Conservation (phyloP, 2,329 filamentous ascomycete genomes). For the Penicillium sp. region DNA sequence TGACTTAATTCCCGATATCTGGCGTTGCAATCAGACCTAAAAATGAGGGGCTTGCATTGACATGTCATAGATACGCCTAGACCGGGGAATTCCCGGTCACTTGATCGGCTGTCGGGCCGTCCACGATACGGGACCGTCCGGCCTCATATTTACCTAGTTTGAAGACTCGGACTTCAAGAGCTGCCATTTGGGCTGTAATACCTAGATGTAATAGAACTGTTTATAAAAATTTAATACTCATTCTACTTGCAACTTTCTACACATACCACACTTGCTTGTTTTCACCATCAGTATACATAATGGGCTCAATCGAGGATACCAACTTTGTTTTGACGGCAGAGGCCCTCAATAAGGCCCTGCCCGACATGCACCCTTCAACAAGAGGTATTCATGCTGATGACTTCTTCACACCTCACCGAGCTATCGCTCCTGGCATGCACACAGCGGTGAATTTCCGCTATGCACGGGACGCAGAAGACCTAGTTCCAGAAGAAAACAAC, state of each 20-base stretch:
- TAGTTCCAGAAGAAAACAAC: slow-evolving; percentile 14
- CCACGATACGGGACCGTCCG: slow-evolving; percentile 50
- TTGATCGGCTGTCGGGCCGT: background rate
- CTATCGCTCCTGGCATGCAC: slow-evolving; percentile 17
- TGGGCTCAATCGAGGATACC: background rate
- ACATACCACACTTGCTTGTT: background rate
- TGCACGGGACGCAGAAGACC: slow-evolving; percentile 9
- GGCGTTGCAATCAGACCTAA: background rate
- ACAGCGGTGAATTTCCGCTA: slow-evolving; percentile 16
- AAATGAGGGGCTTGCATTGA: background rate
- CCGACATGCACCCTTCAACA: slow-evolving; percentile 10
- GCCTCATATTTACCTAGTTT: background rate
- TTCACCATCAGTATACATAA: background rate
- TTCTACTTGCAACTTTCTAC: background rate
- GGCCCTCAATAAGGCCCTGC: slow-evolving; percentile 9
- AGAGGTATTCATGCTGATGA: slow-evolving; percentile 17
- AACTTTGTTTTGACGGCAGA: slow-evolving; percentile 6
- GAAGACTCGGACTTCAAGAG: background rate
- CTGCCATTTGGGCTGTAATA: no score
- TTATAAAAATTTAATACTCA: no score
- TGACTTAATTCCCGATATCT: background rate
- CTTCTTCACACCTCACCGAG: slow-evolving; percentile 14
- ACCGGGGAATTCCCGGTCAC: slow-evolving; percentile 1
- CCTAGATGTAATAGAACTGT: no score
- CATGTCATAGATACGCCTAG: background rate